Evolutionary conservation across 176 grass and related monocot species (phyloP).

Genomic region (Tuctoria greenei): DNA sequence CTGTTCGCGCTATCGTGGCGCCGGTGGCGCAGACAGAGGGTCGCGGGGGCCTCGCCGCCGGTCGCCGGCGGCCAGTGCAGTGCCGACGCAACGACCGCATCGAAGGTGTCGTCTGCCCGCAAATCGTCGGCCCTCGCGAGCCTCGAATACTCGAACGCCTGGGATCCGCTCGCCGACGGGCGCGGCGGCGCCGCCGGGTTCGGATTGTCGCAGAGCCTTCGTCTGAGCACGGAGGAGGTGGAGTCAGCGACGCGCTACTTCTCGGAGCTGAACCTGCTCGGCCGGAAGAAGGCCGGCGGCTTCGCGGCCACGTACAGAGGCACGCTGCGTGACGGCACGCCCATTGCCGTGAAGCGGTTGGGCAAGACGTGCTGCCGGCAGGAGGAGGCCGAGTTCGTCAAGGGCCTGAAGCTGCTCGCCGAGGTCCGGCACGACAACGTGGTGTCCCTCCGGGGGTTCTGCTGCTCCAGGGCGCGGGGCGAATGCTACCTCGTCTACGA

Average conservation of each 20-base stretch:
- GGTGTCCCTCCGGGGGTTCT: constrained; percentile 71
- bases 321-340: constrained; percentile 68
- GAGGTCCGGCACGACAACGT: constrained; percentile 77
- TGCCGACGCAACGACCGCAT: constrained; percentile 4
- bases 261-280: constrained; percentile 74
- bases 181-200: constrained; percentile 11
- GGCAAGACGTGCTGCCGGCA: constrained; percentile 87
- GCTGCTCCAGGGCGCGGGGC: constrained; percentile 78
- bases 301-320: constrained; percentile 66
- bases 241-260: constrained; percentile 95
- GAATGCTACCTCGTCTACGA: constrained; percentile 95
- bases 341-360: constrained; percentile 67
- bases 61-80: constrained; percentile 12
- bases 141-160: constrained; percentile 79
- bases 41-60: constrained; percentile 12
- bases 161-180: constrained; percentile 81
- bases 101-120: constrained; percentile 41
- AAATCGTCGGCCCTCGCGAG: constrained; percentile 77
- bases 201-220: constrained; percentile 36
- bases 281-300: constrained; percentile 43
- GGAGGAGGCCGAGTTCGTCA: constrained; percentile 81
- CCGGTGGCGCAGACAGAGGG: constrained; percentile 42
- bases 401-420: constrained; percentile 60
- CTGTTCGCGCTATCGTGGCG: constrained; percentile 60
- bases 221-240: constrained; percentile 79